phyloP scores from a whole-genome alignment of 495 filamentous ascomycete genomes.

The Penicillium lividum region DNA sequence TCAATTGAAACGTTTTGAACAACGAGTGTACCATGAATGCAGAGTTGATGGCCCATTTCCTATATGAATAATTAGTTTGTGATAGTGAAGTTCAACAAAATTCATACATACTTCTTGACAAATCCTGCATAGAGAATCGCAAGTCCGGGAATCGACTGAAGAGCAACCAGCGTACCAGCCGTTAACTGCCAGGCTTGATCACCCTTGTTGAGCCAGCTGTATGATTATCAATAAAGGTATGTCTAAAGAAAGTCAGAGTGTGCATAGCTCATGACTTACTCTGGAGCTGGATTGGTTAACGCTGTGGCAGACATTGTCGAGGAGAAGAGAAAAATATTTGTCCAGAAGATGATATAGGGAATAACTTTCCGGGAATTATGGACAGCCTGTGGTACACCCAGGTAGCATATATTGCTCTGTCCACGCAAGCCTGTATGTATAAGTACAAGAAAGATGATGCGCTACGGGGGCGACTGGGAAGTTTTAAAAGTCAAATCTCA shows the following conservation, averaged over 20 bases:
- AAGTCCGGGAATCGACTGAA: conserved; percentile 57
- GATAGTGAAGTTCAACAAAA: neutral
- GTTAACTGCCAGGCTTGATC: conserved; percentile 61
- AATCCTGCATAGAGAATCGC: conserved; percentile 56
- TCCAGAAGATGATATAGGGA: neutral
- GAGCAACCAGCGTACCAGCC: conserved; percentile 52
- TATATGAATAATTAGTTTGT: neutral
- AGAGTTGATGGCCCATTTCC: neutral
- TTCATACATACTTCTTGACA: conserved; percentile 43
- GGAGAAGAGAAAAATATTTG: neutral
- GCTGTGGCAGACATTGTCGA: neutral
- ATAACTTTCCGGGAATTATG: neutral
- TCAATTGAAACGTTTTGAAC: neutral
- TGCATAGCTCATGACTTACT: neutral
- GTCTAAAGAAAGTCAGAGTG: neutral
- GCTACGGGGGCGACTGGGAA: too few relatives aligned
- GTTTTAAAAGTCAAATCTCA: too few relatives aligned
- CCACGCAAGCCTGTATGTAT: too few relatives aligned
- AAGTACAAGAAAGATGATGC: too few relatives aligned
- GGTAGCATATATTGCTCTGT: too few relatives aligned
- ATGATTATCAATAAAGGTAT: neutral
- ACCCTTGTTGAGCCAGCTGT: conserved; percentile 50
- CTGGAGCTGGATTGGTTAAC: neutral
- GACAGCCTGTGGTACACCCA: too few relatives aligned
- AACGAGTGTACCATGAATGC: neutral